Evolutionary conservation across 805 yeast species (phyloP).

Genomic region (Saccharomycopsis fodiens): DNA sequence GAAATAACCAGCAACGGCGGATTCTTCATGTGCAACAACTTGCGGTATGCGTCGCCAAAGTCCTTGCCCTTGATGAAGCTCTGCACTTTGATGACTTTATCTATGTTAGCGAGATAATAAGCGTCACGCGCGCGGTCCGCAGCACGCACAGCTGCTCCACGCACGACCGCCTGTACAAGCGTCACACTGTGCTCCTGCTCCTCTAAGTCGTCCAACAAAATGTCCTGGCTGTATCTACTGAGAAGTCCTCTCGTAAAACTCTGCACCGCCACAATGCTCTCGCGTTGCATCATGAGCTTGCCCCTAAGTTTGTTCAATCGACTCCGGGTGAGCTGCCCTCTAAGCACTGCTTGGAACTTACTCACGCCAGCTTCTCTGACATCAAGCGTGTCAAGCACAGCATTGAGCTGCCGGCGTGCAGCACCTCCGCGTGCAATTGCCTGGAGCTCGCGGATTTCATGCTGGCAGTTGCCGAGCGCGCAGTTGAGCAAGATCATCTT

Average conservation of each 20-base stretch:
- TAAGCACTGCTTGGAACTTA: conserved; percentile 34
- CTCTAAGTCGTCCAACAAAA: conserved; percentile 46
- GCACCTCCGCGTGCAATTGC: conserved; percentile 40
- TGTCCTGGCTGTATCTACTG: conserved; percentile 47
- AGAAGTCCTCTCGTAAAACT: conserved; percentile 56
- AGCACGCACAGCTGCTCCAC: conserved; percentile 36
- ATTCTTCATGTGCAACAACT: conserved; percentile 58
- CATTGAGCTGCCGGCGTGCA: conserved; percentile 34
- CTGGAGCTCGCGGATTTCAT: conserved; percentile 30
- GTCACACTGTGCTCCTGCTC: conserved; percentile 30
- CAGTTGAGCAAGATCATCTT: background rate
- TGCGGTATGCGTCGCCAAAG: conserved; percentile 65
- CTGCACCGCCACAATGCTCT: conserved; percentile 40
- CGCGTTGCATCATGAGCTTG: conserved; percentile 20
- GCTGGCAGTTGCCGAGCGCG: background rate
- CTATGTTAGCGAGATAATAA: conserved; percentile 48
- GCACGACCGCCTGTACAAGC: conserved; percentile 45
- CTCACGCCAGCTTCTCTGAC: conserved; percentile 32
- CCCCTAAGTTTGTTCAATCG: conserved; percentile 22
- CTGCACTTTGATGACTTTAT: conserved; percentile 63
- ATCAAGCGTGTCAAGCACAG: conserved; percentile 34
- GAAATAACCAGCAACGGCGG: conserved; percentile 76
- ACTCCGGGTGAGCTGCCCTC: conserved; percentile 35
- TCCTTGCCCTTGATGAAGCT: conserved; percentile 59
- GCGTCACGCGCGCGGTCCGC: conserved; percentile 27